Evolutionary conservation across 2,329 filamentous ascomycete species (phyloP).

Genomic region (Fusarium haematococcum): DNA sequence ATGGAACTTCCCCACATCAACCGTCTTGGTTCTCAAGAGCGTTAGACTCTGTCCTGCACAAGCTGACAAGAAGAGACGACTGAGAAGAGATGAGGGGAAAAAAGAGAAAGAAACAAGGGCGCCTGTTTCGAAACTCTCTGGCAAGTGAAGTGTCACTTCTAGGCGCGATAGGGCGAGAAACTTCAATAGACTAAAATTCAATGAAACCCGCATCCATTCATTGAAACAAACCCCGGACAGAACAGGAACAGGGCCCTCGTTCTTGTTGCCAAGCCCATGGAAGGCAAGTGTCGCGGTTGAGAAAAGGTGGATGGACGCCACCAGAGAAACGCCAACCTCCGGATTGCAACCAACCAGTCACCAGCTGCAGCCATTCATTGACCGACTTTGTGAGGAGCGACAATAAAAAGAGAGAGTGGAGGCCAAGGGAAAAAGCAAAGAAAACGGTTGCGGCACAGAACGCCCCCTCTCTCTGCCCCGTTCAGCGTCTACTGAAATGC

Average conservation of each 20-base stretch:
- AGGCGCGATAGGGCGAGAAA: neutral
- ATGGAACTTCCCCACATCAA: constrained; percentile 37
- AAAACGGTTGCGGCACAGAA: constrained; percentile 15
- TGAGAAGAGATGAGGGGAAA: constrained; percentile 2
- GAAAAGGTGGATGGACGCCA: constrained; percentile 14
- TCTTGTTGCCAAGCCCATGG: neutral
- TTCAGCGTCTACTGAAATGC: neutral
- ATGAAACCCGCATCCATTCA: neutral
- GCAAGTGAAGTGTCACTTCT: neutral
- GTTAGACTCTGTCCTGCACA: constrained; percentile 30
- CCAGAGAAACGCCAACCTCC: neutral
- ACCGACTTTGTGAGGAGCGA: constrained; percentile 6
- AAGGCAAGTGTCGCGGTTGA: neutral
- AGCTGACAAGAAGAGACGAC: neutral
- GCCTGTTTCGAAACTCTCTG: constrained; percentile 13
- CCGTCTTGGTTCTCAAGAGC: constrained; percentile 23
- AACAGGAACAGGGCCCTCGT: neutral
- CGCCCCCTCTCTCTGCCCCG: neutral
- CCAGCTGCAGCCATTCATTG: constrained; percentile 10
- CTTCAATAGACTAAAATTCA: neutral
- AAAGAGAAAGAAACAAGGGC: constrained; percentile 5
- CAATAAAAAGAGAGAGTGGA: constrained; percentile 1
- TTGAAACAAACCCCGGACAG: neutral
- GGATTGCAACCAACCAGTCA: neutral
- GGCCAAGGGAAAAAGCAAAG: neutral